phyloP scores from a whole-genome alignment of 352 stramenopile species.

The Phytophthora colocasiae region DNA sequence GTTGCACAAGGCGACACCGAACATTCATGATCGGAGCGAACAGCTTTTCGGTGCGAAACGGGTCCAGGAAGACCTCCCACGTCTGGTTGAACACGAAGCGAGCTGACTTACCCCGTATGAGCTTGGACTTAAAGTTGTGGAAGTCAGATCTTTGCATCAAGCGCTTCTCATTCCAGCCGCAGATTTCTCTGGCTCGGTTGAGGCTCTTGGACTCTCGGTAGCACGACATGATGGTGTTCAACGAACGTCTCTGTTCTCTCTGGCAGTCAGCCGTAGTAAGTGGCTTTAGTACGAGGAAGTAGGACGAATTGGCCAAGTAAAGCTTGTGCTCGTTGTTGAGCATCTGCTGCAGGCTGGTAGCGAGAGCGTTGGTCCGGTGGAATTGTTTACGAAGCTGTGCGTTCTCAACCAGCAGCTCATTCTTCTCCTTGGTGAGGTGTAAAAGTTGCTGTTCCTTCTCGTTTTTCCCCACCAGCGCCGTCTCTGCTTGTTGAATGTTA shows the following conservation, averaged over 20 bases:
- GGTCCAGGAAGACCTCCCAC: constrained; percentile 38
- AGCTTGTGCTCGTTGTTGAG: constrained; percentile 44
- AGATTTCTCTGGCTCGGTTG: constrained; percentile 31
- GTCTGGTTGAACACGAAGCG: constrained; percentile 33
- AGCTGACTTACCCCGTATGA: constrained; percentile 27
- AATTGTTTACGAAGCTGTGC: constrained; percentile 37
- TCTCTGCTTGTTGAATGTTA: not conserved
- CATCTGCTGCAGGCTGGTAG: constrained; percentile 30
- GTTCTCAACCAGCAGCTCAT: constrained; percentile 34
- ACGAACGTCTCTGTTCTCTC: constrained; percentile 17
- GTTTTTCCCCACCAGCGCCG: constrained; percentile 1
- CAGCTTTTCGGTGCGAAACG: constrained; percentile 31
- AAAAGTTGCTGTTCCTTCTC: constrained; percentile 21
- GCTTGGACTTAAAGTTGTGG: constrained; percentile 40
- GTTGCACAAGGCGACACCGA: constrained; percentile 37
- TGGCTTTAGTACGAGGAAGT: constrained; percentile 41
- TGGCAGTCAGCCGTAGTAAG: constrained; percentile 31
- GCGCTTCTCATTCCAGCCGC: constrained; percentile 39
- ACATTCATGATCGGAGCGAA: constrained; percentile 38
- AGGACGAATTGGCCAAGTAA: constrained; percentile 36
- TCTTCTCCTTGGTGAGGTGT: constrained; percentile 28
- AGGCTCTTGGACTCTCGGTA: constrained; percentile 15
- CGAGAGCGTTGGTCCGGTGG: constrained; percentile 16
- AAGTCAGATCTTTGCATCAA: constrained; percentile 27
- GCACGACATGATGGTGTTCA: constrained; percentile 20